Percentiles rank a stretch among this genome's conserved stretches.
Evolutionary conservation across 2,329 filamentous ascomycete species (phyloP).

Genomic region (Colletotrichum euphorbiae): DNA sequence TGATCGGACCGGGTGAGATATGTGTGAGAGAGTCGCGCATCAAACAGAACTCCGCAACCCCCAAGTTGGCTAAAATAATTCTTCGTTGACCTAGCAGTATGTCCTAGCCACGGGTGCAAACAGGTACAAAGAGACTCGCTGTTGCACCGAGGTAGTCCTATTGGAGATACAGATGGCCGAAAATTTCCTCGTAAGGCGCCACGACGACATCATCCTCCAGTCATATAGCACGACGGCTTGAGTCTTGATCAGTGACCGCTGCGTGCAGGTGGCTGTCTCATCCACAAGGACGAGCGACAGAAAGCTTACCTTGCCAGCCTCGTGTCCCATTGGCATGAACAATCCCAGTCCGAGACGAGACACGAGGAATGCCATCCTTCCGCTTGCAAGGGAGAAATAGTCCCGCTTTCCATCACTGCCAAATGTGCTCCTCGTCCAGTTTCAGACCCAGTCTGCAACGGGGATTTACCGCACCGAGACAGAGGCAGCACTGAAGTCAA

Average conservation of each 20-base stretch:
- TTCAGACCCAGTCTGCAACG: constrained; percentile 6
- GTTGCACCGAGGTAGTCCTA: neutral
- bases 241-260: neutral
- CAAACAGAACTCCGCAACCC: constrained; percentile 29
- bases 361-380: neutral
- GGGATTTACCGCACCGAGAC: constrained; percentile 4
- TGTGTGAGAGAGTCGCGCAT: constrained; percentile 25
- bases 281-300: constrained; percentile 16
- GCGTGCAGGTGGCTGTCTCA: constrained; percentile 19
- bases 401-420: neutral
- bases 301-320: neutral
- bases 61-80: constrained; percentile 2
- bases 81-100: constrained; percentile 5
- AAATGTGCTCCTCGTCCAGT: neutral
- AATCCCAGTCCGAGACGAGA: neutral
- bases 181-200: neutral
- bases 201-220: neutral
- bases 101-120: constrained; percentile 4
- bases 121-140: neutral
- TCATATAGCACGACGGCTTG: neutral
- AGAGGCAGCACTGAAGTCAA: neutral
- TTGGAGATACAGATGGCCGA: neutral
- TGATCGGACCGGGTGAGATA: constrained; percentile 10
- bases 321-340: constrained; percentile 9
- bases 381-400: constrained; percentile 8